These are phyloP conservation scores for Rauvolfia tetraphylla DNA, from an alignment of 257 asterid genomes.

Conservation along the genomic window DNA sequence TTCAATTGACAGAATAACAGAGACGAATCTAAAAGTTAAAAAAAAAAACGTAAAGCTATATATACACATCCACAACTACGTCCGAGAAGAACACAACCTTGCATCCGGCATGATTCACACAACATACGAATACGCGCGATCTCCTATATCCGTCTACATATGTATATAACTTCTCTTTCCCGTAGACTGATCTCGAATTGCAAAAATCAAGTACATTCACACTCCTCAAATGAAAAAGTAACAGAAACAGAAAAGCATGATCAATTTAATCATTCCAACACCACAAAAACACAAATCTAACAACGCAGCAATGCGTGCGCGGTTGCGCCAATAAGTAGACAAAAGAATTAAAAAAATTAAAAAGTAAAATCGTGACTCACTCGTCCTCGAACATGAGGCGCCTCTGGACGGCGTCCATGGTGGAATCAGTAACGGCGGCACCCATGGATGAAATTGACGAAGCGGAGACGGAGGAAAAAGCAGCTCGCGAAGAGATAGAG, in stretches of 20 bases:
- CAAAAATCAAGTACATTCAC: not conserved
- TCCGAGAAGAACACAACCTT: not conserved
- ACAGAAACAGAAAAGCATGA: not conserved
- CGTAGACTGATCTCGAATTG: not conserved
- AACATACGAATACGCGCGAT: not conserved
- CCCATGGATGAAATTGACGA: constrained; percentile 45
- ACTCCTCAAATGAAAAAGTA: not conserved
- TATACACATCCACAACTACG: not conserved
- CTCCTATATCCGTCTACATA: not conserved
- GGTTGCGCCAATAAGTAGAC: not conserved
- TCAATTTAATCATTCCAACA: not conserved
- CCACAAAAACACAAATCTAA: not conserved
- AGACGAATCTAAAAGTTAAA: not conserved
- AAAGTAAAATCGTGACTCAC: constrained; percentile 24
- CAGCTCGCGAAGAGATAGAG: not conserved
- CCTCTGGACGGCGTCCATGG: constrained; percentile 92
- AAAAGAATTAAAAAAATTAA: not conserved
- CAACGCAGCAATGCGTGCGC: not conserved
- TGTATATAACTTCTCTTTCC: not conserved
- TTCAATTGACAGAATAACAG: not conserved
- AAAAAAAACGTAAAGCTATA: too few relatives aligned
- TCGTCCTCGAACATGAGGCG: constrained; percentile 98
- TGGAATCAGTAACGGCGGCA: constrained; percentile 54
- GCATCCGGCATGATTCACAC: not conserved
- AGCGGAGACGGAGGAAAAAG: constrained; percentile 21